These are phyloP conservation scores for Scorias spongiosa DNA, from an alignment of 2,329 filamentous ascomycete species.

Conservation along the genomic window DNA sequence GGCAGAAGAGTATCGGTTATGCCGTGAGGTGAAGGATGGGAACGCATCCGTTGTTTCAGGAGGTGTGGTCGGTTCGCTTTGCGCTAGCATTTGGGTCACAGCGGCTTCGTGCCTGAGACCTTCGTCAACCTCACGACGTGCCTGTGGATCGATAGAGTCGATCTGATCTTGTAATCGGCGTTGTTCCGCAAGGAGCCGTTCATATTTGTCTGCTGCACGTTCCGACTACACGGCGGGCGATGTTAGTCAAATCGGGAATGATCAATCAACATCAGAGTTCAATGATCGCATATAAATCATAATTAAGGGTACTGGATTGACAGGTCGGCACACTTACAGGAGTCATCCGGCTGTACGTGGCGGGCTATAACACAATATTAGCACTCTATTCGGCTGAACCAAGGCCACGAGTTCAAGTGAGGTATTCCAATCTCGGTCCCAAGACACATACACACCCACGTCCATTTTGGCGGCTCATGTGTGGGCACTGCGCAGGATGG, in stretches of 20 bases:
- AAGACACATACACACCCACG: too few species aligned
- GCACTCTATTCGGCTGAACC: too few species aligned
- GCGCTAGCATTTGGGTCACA: conserved; percentile 44
- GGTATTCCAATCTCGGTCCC: too few species aligned
- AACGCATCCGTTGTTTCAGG: conserved; percentile 83
- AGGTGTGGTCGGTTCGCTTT: conserved; percentile 90
- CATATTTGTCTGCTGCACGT: conserved; percentile 86
- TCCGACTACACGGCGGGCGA: conserved; percentile 55
- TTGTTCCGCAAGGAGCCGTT: conserved; percentile 77
- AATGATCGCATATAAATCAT: conserved; percentile 1
- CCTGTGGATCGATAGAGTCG: conserved; percentile 73
- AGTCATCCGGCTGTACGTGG: conserved; percentile 50
- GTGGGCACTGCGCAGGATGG: too few species aligned
- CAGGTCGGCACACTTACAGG: conserved; percentile 42
- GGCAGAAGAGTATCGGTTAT: conserved; percentile 78
- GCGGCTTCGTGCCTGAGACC: conserved; percentile 75
- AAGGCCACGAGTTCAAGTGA: too few species aligned
- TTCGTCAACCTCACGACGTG: conserved; percentile 68
- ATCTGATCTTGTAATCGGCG: conserved; percentile 84
- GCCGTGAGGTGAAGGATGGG: conserved; percentile 33
- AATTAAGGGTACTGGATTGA: not conserved
- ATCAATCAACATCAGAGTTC: conserved; percentile 7
- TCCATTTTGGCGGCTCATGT: too few species aligned
- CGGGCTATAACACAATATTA: not conserved
- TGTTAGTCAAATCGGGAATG: conserved; percentile 9